Evolutionary conservation across 2,329 filamentous ascomycete genomes (phyloP).

Genomic region (Aspergillus oerlinghausenensis): DNA sequence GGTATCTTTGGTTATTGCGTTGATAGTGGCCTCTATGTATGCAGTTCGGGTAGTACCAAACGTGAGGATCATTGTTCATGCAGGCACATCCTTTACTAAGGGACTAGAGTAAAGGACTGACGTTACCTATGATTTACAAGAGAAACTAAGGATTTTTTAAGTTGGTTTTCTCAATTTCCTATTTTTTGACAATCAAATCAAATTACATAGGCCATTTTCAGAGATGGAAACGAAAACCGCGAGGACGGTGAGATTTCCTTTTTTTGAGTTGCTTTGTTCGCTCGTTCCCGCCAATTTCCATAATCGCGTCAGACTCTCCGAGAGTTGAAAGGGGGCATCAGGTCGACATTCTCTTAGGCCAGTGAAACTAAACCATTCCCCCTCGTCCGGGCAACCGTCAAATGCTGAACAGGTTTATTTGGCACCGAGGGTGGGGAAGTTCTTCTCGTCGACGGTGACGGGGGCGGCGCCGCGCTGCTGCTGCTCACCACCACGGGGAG

Average conservation of each 20-base stretch:
- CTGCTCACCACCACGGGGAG: constrained; percentile 15
- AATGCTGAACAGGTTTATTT: constrained; percentile 25
- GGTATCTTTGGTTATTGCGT: constrained; percentile 11
- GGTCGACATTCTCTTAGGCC: too few relatives aligned
- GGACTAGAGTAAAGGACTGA: too few relatives aligned
- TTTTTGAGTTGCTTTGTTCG: neutral
- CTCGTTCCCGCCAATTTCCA: neutral
- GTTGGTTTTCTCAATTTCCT: constrained; percentile 18
- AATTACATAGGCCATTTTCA: constrained; percentile 24
- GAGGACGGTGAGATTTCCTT: neutral
- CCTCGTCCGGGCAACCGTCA: neutral
- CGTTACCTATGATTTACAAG: too few relatives aligned
- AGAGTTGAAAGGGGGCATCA: too few relatives aligned
- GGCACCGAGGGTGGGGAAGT: constrained; percentile 42
- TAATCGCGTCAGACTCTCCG: neutral
- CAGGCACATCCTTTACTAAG: too few relatives aligned
- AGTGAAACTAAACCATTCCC: too few relatives aligned
- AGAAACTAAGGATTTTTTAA: constrained; percentile 4
- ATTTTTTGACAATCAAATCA: constrained; percentile 29
- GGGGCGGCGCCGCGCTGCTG: constrained; percentile 23
- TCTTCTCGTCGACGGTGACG: constrained; percentile 42
- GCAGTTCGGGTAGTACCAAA: too few relatives aligned
- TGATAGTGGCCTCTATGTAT: too few relatives aligned
- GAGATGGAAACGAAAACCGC: neutral
- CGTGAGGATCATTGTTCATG: too few relatives aligned